Percentiles rank a stretch among this genome's conserved stretches.
Conservation (phyloP, 495 filamentous ascomycete genomes). For the Penicillium ochrochloron region DNA sequence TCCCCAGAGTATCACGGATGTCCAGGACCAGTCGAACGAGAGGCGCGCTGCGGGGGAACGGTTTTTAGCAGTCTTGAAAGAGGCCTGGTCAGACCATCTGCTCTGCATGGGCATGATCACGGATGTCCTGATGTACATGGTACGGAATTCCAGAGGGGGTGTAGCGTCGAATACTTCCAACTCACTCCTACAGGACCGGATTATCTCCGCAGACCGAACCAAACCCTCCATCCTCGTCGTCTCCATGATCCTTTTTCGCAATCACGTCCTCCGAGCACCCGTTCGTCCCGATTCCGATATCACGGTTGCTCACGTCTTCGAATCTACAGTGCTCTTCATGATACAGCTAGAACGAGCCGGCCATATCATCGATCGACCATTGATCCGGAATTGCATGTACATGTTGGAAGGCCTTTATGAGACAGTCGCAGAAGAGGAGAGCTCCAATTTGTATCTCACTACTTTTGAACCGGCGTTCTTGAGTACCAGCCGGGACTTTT, state of each 20-base stretch:
- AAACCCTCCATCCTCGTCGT: conserved; percentile 80
- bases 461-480: conserved; percentile 83
- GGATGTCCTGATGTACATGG: conserved; percentile 98
- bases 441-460: conserved; percentile 79
- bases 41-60: conserved; percentile 78
- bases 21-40: conserved; percentile 67
- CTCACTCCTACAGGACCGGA: conserved; percentile 63
- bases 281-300: conserved; percentile 48
- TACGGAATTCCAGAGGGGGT: conserved; percentile 37
- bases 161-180: not conserved
- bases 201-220: conserved; percentile 70
- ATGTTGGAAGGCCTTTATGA: conserved; percentile 95
- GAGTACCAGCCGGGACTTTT: conserved; percentile 70
- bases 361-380: conserved; percentile 81
- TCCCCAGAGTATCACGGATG: conserved; percentile 44
- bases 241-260: conserved; percentile 85
- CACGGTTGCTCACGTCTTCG: conserved; percentile 69
- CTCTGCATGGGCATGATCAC: conserved; percentile 96
- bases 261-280: conserved; percentile 70
- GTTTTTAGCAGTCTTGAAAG: conserved; percentile 76
- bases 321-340: conserved; percentile 84
- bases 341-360: conserved; percentile 90
- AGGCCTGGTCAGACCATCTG: conserved; percentile 86
- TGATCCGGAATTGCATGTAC: conserved; percentile 80
- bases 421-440: conserved; percentile 69